Base-by-base conservation (phyloP, 495 filamentous ascomycete genomes). In the Aspergillus sclerotioniger region DNA sequence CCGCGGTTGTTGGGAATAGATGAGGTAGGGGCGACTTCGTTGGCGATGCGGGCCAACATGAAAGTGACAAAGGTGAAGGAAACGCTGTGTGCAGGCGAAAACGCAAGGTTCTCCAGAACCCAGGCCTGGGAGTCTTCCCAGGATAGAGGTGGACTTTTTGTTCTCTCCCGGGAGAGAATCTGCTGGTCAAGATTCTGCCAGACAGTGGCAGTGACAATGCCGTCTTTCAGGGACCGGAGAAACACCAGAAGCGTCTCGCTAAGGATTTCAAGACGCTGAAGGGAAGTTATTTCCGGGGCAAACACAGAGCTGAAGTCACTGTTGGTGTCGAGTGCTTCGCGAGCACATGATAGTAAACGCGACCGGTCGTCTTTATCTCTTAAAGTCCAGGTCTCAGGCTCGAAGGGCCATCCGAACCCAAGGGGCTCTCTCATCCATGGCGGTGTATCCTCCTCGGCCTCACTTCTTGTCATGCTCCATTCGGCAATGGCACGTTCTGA, bases 61-160 rank as follows among this genome's bases (percentile, higher is more conserved):
- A 89, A 85, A 3, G 85, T 91, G 33, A 96, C 70, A 57, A 96
- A 92, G 8, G 92, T 87, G 67, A 96, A 94, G 0, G 88, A 90
- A 57, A 92, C 88, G 65, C 88, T 92, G 66, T 93, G 88, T 31
- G 85, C 84, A 1, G 92, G 91, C 0, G 82, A 81, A 9, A 81
- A 75, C 0, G 87, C 80, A 6, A 96, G 79, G 53, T 83, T 82
- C 55, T 96, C 91, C 9, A 94, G 77, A 9, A 93, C 78, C 70
- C 81, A 82, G 8, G 80, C 74, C 60, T 85, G 85, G 59, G 83
- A 82, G 32, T 91, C 87, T 57, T 93, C 90, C 57, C 62, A 72
- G 19, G 71, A 71, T 32, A 64, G 77, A 57, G 73, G 69, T 0
- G 70, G 64, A 9, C 71, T 76, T 62, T 78, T 81, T 16, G 67